Base-by-base conservation (phyloP, 2,329 filamentous ascomycete species). In the Cordyceps fumosorosea region DNA sequence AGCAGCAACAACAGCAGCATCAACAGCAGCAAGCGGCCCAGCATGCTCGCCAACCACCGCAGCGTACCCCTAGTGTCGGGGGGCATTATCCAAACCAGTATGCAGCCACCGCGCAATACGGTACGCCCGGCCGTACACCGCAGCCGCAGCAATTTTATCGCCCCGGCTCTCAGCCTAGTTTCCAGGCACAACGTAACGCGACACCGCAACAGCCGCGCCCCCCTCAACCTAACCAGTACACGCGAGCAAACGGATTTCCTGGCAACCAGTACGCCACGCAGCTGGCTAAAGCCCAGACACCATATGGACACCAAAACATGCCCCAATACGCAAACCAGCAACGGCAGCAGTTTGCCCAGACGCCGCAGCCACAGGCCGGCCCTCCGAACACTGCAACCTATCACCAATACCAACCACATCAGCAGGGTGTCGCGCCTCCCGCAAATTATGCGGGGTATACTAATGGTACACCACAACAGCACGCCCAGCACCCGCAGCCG, bases 281-380 rank as follows among this genome's bases (percentile, higher is more conserved):
- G 66, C 73, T 83, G 57, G 78, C 76, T 55, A 85, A 85, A 68
- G 74, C 78, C 12, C 79, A 81, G 62, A 78, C 78, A 8, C 77
- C 79, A 0, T 84, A 82, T 62, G 78, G 79, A 12, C 81, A 84
- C 62, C 76, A 81, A 64, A 78, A 74, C 64, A 78, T 81, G 71
- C 74, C 75, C 11, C 76, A 81, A 52, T 83, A 78, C 64, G 75
- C 76, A 37, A 76, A 73, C 48, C 81, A 80, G 65, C 77, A 74
- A 64, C 77, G 81, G 59, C 75, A 77, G 29, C 78, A 78, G 61
- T 77, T 76, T 48, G 68, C 68, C 3, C 75, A 75, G 66, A 78
- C 75, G 65, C 73, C 74, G 5, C 53, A 50, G 64, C 67, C 70
- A 26, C 78, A 76, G 62, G 72, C 76, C 34, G 76, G 73, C 29